Evolutionary conservation across 2,329 filamentous ascomycete genomes (phyloP).

Genomic region (Allantophomopsis lycopodina): DNA sequence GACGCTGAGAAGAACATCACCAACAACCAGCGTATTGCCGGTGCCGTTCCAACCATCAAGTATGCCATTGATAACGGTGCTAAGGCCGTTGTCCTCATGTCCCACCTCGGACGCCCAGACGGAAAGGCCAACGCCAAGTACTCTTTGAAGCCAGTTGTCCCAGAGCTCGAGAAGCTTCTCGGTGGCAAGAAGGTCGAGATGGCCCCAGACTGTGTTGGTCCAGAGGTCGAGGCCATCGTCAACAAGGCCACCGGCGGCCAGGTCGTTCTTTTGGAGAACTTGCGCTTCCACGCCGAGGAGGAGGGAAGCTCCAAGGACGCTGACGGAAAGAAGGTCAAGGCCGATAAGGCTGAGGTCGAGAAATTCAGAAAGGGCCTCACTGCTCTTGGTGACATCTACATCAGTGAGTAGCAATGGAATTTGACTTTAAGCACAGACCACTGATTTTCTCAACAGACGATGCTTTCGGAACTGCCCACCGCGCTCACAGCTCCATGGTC

Average conservation of each 20-base stretch:
- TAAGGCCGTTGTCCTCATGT: slow-evolving; percentile 94
- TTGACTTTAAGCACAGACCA: slow-evolving; percentile 9
- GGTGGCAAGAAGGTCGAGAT: slow-evolving; percentile 69
- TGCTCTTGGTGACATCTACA: slow-evolving; percentile 84
- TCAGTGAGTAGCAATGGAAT: slow-evolving; percentile 52
- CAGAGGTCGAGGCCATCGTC: slow-evolving; percentile 80
- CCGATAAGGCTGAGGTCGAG: slow-evolving; percentile 82
- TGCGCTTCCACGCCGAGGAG: slow-evolving; percentile 97
- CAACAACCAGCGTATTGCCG: slow-evolving; percentile 97
- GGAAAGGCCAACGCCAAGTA: slow-evolving; percentile 85
- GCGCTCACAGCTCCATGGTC: slow-evolving; percentile 98
- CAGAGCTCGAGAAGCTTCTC: slow-evolving; percentile 84
- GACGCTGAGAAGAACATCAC: slow-evolving; percentile 87
- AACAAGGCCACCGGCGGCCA: slow-evolving; percentile 70
- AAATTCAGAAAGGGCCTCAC: slow-evolving; percentile 94
- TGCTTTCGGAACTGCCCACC: slow-evolving; percentile 95
- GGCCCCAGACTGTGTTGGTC: slow-evolving; percentile 79
- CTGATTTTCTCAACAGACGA: slow-evolving; percentile 48
- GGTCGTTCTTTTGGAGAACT: slow-evolving; percentile 88
- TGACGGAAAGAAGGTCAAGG: slow-evolving; percentile 95
- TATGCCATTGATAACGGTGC: slow-evolving; percentile 81
- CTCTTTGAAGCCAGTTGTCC: slow-evolving; percentile 82
- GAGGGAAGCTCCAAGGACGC: slow-evolving; percentile 92
- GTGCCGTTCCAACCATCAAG: slow-evolving; percentile 90
- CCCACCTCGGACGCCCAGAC: slow-evolving; percentile 91